Base-by-base conservation (phyloP, 2,329 filamentous ascomycete species). In the Colletotrichum coccodes region DNA sequence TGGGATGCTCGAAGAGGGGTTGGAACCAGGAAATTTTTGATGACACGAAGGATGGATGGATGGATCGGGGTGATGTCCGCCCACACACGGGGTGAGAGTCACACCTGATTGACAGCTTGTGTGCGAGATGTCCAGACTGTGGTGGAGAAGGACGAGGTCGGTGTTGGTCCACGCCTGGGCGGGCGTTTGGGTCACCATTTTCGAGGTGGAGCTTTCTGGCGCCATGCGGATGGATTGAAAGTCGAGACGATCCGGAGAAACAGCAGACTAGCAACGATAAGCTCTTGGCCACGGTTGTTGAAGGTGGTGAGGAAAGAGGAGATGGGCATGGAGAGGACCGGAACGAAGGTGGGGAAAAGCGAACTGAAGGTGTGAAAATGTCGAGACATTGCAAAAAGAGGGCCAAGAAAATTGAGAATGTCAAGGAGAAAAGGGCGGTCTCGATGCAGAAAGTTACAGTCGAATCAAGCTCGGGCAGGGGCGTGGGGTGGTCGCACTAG, bases 381-480 rank as follows among this genome's bases (percentile, higher is more conserved):
- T 38, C 26, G 40, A 52, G 64, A 42, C 16, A 47, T 26, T 11
- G 9, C 11, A 2, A 34, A 46, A 46, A 30, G 18, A 44, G 54
- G 54, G 38, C 40, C 28, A 34, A 26, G 42, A 49, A 26, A 46
- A 2, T 47, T 18, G 23, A 5, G 12, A 18, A 18, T 12, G 44
- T 16, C 23, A 3, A 28, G 30, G 23, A 4, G 28, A 53, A 59
- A 64, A 23, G 47, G 30, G 53, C 28, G 32, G 61, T 50, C 34
- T 53, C 40, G 36, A 63, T 36, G 14, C 36, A 8, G 23, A 50
- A 44, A 12, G 38, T 44, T 53, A 64, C 60, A 53, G 53, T 68
- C 60, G 61, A 65, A 65, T 65, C 65, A 68, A 65, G 61, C 65
- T 68, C 40, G 47, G 30, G 18, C 12, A 34, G 42, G 28, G 38